These are phyloP conservation scores for Colletotrichum musicola DNA, from an alignment of 2,329 filamentous ascomycete genomes.

Conservation along the genomic window DNA sequence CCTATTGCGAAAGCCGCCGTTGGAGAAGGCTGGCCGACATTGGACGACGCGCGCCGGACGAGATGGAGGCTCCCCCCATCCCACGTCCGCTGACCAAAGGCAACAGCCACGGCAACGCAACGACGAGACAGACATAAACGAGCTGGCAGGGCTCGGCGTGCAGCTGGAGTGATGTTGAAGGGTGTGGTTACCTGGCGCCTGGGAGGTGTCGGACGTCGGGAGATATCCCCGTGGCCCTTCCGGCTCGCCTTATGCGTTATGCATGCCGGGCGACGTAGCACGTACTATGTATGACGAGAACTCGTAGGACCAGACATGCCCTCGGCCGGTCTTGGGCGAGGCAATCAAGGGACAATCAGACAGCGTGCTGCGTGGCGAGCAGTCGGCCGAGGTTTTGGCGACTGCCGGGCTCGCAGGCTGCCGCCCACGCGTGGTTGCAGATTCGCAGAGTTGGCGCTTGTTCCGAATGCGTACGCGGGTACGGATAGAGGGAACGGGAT, in stretches of 20 bases:
- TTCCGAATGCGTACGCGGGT: not conserved
- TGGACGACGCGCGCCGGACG: slow-evolving; percentile 16
- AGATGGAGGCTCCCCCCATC: slow-evolving; percentile 19
- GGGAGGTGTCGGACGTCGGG: slow-evolving; percentile 20
- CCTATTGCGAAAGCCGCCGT: slow-evolving; percentile 19
- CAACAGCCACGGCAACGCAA: not conserved
- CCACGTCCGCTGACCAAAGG: slow-evolving; percentile 21
- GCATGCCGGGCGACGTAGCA: not conserved
- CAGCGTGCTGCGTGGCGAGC: too few relatives aligned
- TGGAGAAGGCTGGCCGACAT: slow-evolving; percentile 18
- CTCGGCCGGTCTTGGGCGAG: slow-evolving; percentile 6
- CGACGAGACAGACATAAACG: not conserved
- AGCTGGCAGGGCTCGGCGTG: slow-evolving; percentile 3
- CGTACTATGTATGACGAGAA: not conserved
- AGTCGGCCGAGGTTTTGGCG: too few relatives aligned
- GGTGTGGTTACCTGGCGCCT: slow-evolving; percentile 17
- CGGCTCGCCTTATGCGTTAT: not conserved
- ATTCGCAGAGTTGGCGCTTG: slow-evolving; percentile 11
- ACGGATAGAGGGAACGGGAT: not conserved
- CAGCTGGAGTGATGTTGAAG: not conserved
- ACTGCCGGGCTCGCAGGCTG: too few relatives aligned
- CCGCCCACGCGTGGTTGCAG: slow-evolving; percentile 1
- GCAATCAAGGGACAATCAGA: slow-evolving; percentile 13
- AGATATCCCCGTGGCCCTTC: slow-evolving; percentile 14
- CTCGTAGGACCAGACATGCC: not conserved